Evolutionary conservation across 345 rosid species (phyloP).

Genomic region (Gossypium bickii): DNA sequence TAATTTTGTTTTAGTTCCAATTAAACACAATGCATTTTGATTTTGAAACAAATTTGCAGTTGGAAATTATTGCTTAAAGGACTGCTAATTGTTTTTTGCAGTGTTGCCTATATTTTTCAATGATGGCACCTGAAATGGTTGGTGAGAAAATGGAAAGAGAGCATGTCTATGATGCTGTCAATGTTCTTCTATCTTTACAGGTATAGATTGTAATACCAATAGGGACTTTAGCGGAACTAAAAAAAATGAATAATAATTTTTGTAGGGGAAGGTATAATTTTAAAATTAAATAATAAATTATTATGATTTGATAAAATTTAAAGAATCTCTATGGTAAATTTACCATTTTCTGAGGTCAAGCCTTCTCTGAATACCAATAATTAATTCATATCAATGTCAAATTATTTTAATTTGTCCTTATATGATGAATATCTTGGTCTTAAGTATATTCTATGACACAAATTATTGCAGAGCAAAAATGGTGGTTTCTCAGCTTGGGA

Average conservation of each 20-base stretch:
- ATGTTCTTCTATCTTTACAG: constrained; percentile 45
- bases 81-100: neutral
- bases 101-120: constrained; percentile 37
- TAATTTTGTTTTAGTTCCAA: neutral
- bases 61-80: neutral
- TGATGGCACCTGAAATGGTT: constrained; percentile 42
- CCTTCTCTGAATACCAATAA: no score
- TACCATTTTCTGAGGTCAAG: no score
- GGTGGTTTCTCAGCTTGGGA: constrained; percentile 75
- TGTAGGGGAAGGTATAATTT: no score
- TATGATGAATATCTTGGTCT: neutral
- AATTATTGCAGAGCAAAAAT: constrained; percentile 35
- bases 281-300: no score
- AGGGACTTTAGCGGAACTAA: no score
- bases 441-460: neutral
- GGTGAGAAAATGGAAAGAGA: constrained; percentile 45
- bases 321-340: no score
- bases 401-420: no score
- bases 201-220: constrained; percentile 12
- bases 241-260: no score
- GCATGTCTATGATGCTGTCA: constrained; percentile 46
- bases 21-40: neutral
- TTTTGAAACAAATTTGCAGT: neutral
- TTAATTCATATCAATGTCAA: no score
- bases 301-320: no score